phyloP scores from a whole-genome alignment of 192 early-diverging fungal species.

The Coemansia guatemalensis region DNA sequence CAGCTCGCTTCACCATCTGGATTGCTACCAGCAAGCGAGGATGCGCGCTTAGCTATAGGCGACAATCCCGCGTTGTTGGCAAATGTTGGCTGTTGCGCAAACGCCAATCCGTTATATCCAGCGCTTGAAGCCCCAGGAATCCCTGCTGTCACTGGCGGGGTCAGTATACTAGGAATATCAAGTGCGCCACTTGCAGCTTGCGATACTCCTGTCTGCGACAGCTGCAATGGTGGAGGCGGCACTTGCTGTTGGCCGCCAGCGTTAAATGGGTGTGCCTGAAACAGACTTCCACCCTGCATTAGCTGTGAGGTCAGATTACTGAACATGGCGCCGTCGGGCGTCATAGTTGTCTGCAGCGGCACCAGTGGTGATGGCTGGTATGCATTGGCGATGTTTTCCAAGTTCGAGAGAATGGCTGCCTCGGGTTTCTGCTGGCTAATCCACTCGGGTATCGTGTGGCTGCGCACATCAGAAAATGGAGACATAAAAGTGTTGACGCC shows the following conservation, averaged over 20 bases:
- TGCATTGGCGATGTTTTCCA: conserved; percentile 47
- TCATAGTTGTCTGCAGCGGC: conserved; percentile 18
- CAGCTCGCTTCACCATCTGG: conserved; percentile 6
- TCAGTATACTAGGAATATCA: conserved; percentile 11
- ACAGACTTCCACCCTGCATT: conserved; percentile 18
- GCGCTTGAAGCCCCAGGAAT: not conserved
- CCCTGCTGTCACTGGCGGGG: not conserved
- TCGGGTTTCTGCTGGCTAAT: conserved; percentile 45
- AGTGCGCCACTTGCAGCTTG: conserved; percentile 6
- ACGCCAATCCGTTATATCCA: not conserved
- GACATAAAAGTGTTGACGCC: conserved; percentile 52
- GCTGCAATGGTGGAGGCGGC: not conserved
- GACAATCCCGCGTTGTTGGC: conserved; percentile 6
- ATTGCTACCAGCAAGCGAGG: conserved; percentile 20
- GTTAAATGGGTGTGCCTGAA: conserved; percentile 19
- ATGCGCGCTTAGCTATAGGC: not conserved
- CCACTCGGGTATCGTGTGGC: conserved; percentile 43
- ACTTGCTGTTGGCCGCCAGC: conserved; percentile 1
- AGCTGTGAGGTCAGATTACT: conserved; percentile 42
- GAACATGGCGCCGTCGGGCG: conserved; percentile 21
- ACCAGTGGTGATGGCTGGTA: conserved; percentile 30
- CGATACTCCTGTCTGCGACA: not conserved
- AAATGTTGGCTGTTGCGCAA: conserved; percentile 4
- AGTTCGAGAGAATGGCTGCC: conserved; percentile 42
- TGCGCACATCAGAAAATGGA: conserved; percentile 36